Conservation (phyloP, 352 stramenopile genomes). For the Phytophthora sojae region DNA sequence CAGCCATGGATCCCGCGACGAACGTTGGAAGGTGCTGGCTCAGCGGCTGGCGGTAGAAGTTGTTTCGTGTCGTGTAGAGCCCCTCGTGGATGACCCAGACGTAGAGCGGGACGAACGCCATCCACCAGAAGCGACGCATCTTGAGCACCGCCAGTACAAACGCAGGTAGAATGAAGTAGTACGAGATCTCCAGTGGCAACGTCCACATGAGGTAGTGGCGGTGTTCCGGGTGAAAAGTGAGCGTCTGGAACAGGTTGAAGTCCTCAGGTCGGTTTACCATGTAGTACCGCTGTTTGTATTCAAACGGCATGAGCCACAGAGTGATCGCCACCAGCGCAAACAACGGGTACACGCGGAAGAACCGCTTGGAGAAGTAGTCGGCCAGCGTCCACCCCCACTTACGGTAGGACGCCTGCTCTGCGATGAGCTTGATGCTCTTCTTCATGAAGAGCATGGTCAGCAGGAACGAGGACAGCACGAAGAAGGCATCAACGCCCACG, state of each 20-base stretch:
- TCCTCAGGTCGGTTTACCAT: too few species aligned
- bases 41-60: slow-evolving; percentile 14
- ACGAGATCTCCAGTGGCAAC: slow-evolving; percentile 22
- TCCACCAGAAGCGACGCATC: slow-evolving; percentile 17
- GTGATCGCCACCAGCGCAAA: slow-evolving; percentile 10
- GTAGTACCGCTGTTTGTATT: too few species aligned
- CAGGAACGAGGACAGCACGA: slow-evolving; percentile 27
- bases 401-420: slow-evolving; percentile 6
- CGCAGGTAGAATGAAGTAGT: slow-evolving; percentile 21
- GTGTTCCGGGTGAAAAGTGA: too few species aligned
- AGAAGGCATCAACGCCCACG: slow-evolving; percentile 22
- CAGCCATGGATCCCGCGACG: slow-evolving; percentile 11
- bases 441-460: slow-evolving; percentile 32
- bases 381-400: slow-evolving; percentile 17
- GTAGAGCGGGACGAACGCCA: slow-evolving; percentile 4
- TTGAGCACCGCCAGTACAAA: slow-evolving; percentile 14
- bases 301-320: slow-evolving; percentile 18
- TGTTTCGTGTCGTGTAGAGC: slow-evolving; percentile 4
- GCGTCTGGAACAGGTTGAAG: too few species aligned
- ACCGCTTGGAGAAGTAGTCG: slow-evolving; percentile 26
- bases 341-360: slow-evolving; percentile 22
- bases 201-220: too few species aligned
- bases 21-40: slow-evolving; percentile 21
- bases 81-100: slow-evolving; percentile 24
- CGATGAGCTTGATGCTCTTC: slow-evolving; percentile 21